Conservation (phyloP, 441 rosid species). For the Brassica balearica region DNA sequence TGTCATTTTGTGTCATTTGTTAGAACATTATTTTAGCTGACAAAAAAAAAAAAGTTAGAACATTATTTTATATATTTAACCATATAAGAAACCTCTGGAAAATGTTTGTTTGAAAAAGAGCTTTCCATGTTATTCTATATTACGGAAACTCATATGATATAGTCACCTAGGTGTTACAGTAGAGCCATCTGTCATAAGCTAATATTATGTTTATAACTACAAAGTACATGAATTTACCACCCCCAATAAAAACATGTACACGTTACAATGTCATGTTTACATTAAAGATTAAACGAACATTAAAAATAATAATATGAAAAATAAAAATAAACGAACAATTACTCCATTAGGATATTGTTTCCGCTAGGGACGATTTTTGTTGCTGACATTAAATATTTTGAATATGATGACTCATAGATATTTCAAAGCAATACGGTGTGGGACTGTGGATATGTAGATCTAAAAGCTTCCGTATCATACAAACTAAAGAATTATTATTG, state of each 20-base stretch:
- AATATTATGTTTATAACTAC: not conserved
- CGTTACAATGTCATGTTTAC: not conserved
- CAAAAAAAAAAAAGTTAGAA: not conserved
- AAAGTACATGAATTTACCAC: not conserved
- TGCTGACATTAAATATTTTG: not conserved
- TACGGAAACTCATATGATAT: not conserved
- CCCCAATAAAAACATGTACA: not conserved
- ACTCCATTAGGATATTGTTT: too few species aligned
- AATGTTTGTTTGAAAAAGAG: not conserved
- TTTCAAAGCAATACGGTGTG: not conserved
- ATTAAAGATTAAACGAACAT: too few species aligned
- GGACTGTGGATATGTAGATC: conserved; percentile 13
- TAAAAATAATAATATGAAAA: too few species aligned
- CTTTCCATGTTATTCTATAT: not conserved
- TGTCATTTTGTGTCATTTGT: not conserved
- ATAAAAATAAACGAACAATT: too few species aligned
- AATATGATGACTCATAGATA: not conserved
- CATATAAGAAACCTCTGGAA: not conserved
- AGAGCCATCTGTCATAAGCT: not conserved
- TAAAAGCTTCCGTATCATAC: not conserved
- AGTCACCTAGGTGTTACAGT: not conserved
- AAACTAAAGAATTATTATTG: conserved; percentile 22
- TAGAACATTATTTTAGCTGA: not conserved
- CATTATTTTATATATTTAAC: not conserved
- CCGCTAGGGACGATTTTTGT: not conserved